Evolutionary conservation across 2,329 filamentous ascomycete genomes (phyloP), one percentile per base, ranked within the genome.

Genomic region (Thelonectria blattea): DNA sequence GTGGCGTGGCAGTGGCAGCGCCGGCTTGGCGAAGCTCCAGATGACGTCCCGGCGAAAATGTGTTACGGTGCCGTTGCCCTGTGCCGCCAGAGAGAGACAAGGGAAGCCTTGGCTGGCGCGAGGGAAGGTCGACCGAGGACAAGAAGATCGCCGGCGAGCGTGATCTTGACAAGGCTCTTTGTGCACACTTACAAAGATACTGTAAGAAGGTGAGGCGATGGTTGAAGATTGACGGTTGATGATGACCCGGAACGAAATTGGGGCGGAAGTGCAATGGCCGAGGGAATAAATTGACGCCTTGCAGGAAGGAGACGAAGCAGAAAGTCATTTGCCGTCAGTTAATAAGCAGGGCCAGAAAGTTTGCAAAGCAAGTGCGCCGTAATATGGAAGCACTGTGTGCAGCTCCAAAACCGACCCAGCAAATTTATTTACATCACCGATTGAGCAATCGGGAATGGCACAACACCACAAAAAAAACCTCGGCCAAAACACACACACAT

Each of bases 11-110:
- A 65, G 65, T 56, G 62, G 55, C 49, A 56, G 51, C 20, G 60
- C 8, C 52, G 66, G 52, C 61, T 63, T 63, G 62, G 56, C 49
- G 49, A 24, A 18, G 61, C 50, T 71, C 62, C 65, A 72, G 66
- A 72, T 71, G 70, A 72, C 68, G 69, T 65, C 66, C 69, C 58
- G 50, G 52, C 43, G 61, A 59, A 46, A 32, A 56, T 6, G 53
- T 56, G 52, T 50, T 55, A 46, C 57, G 47, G 51, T 46, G 51
- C 57, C 37, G 56, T 56, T 50, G 52, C 52, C 37, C 27, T 30
- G 53, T 49, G 42, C 53, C 22, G 55, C 52, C 27, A 30, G 8
- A 7, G 30, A 32, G 51, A 50, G 41, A 56, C 52, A 52, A 46
- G 57, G 57, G 15, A n/a, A 12, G 52, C 52, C 57, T 60, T 60